Evolutionary conservation across 129 eudicot genomes (phyloP), one percentile per base, ranked within the genome.

Genomic region (Ambrosia trifida): DNA sequence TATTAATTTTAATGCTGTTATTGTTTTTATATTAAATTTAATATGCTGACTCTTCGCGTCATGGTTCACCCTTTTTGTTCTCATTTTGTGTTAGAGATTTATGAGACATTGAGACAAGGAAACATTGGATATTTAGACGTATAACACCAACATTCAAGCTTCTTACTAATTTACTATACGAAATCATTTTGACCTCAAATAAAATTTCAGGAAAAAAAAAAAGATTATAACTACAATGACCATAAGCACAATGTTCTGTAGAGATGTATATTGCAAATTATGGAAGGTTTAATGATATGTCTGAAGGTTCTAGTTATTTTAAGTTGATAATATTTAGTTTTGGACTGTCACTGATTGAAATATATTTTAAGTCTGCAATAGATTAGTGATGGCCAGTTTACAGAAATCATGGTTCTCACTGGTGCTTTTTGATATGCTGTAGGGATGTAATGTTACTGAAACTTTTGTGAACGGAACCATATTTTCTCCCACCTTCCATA

Each of bases 401-500:
- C 28, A 49, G 33, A 33, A 54, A 47, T 47, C 32, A 45, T 68
- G 18, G 19, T 46, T 35, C 35, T 64, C 35, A 72, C 46, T 31
- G 32, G 24, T 80, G 12, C 30, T 44, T 58, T 68, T 52, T 52
- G 14, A 46, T 58, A 50, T 47, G 51, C 47, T 54, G 64, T 75
- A 86, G 96, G 87, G 44, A 58, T 78, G 76, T 43, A 79, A 81
- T 72, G 96, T 53, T 65, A 68, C 69, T 45, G 82, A 78, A 68
- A 16, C 78, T 69, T 81, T 72, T 18, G 71, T 66, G 66, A 70
- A 69, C 4, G 99, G 83, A 30, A 90, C 97, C 35, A 87, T 95
- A 72, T 95, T 95, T 77, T 95, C 99, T 75, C 99, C 99, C 35
- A 72, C 88, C 46, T 95, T 95, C 63, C 99, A 90, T 70, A 64